Evolutionary conservation across 805 yeast genomes (phyloP).

Genomic region (Metschnikowia peoriensis): DNA sequence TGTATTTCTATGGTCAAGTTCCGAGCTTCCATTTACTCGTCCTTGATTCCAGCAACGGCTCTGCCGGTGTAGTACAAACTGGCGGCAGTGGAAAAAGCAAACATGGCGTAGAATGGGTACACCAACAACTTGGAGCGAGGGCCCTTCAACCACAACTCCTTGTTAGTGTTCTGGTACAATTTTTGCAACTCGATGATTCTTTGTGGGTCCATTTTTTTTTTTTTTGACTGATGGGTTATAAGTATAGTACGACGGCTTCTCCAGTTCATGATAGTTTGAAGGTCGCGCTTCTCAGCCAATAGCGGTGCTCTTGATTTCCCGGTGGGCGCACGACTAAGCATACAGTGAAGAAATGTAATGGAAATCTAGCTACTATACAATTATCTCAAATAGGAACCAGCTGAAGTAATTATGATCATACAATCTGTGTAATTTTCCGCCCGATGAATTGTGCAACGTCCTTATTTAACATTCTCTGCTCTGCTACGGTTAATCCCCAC

Average conservation of each 20-base stretch:
- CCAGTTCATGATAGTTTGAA: constrained; percentile 6
- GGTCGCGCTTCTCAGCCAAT: constrained; percentile 19
- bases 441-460: too few species aligned
- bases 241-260: background rate
- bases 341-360: background rate
- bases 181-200: constrained; percentile 46
- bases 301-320: constrained; percentile 6
- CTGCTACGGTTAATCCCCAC: too few species aligned
- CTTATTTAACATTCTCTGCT: too few species aligned
- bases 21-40: constrained; percentile 13
- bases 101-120: constrained; percentile 76
- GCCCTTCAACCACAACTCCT: constrained; percentile 47
- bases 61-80: constrained; percentile 71
- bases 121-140: constrained; percentile 59
- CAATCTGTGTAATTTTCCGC: too few species aligned
- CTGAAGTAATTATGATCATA: too few species aligned
- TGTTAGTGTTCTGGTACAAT: constrained; percentile 42
- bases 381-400: too few species aligned
- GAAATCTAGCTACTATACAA: too few species aligned
- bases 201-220: constrained; percentile 41
- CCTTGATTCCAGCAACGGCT: constrained; percentile 67
- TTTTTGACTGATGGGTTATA: background rate
- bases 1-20: background rate
- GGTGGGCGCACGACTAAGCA: constrained; percentile 13
- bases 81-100: constrained; percentile 62